A percentile compares a stretch with the other conserved stretches of the same genome.
These are phyloP conservation scores for Wallacemonas sp. DNA, from an alignment of 208 protist genomes.

Conservation along the genomic window DNA sequence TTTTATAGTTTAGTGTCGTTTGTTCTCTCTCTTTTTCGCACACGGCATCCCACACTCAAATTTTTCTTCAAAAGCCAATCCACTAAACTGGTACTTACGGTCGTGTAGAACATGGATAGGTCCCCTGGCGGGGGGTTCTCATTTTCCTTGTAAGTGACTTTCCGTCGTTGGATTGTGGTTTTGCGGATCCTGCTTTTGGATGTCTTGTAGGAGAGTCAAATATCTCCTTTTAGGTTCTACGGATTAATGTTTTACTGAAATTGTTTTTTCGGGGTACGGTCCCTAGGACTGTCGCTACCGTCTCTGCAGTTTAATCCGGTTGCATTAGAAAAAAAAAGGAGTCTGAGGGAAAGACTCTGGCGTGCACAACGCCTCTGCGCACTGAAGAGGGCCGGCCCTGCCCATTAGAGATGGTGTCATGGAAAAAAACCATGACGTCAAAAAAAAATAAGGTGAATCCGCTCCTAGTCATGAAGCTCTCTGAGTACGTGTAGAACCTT, in stretches of 20 bases:
- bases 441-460: too few species aligned
- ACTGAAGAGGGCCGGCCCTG: too few species aligned
- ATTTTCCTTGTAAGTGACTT: not conserved
- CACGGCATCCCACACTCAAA: not conserved
- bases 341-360: too few species aligned
- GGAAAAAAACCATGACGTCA: too few species aligned
- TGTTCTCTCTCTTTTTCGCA: not conserved
- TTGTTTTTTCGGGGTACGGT: not conserved
- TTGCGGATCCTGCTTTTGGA: not conserved
- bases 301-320: not conserved
- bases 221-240: too few species aligned
- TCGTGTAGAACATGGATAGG: not conserved
- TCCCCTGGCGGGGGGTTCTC: not conserved
- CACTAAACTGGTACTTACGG: not conserved
- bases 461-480: too few species aligned
- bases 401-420: too few species aligned
- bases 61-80: not conserved
- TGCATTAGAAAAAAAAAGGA: not conserved
- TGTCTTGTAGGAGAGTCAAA: too few species aligned
- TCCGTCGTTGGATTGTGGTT: not conserved
- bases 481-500: too few species aligned
- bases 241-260: not conserved
- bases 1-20: not conserved
- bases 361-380: too few species aligned
- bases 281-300: too few species aligned